Percentiles rank a stretch among this genome's conserved stretches.
phyloP scores from a whole-genome alignment of 768 basidiomycete genomes.

The Pseudohyphozyma bogoriensis region DNA sequence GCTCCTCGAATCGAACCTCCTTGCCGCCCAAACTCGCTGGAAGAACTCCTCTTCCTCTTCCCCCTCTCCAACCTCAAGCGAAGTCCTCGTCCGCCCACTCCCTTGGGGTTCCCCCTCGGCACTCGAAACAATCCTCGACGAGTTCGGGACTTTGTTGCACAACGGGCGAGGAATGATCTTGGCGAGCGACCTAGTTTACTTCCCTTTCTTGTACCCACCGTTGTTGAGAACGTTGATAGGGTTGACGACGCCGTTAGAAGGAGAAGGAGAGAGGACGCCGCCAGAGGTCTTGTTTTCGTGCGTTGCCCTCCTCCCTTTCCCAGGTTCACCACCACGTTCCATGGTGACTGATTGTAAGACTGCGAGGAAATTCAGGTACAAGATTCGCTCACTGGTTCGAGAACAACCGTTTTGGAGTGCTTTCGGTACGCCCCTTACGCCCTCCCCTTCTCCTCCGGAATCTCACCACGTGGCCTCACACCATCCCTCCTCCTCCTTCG shows the following conservation, averaged over 20 bases:
- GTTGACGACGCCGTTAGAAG: conserved; percentile 48
- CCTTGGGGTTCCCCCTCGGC: no score
- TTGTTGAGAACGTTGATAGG: conserved; percentile 64
- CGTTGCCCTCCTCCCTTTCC: no score
- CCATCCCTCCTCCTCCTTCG: conserved; percentile 36
- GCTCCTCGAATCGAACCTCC: conserved; percentile 44
- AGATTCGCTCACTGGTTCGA: conserved; percentile 59
- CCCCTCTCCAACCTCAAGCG: background rate
- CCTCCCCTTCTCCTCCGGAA: conserved; percentile 44
- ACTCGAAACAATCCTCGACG: no score
- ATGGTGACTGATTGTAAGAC: no score
- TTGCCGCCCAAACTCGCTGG: conserved; percentile 4
- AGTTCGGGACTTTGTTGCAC: conserved; percentile 39
- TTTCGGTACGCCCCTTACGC: conserved; percentile 67
- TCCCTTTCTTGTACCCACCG: conserved; percentile 67
- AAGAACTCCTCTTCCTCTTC: background rate
- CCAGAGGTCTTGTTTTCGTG: conserved; percentile 20
- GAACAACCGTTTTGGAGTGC: conserved; percentile 68
- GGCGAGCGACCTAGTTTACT: conserved; percentile 57
- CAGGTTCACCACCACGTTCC: no score
- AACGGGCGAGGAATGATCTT: conserved; percentile 32
- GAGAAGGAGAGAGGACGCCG: conserved; percentile 40
- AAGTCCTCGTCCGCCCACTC: conserved; percentile 49
- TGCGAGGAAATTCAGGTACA: no score
- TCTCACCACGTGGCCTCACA: background rate